Percentiles rank a stretch among this genome's conserved stretches.
These are phyloP conservation scores for Cyclostephanos tholiformis DNA, from an alignment of 108 stramenopile genomes.

Conservation along the genomic window DNA sequence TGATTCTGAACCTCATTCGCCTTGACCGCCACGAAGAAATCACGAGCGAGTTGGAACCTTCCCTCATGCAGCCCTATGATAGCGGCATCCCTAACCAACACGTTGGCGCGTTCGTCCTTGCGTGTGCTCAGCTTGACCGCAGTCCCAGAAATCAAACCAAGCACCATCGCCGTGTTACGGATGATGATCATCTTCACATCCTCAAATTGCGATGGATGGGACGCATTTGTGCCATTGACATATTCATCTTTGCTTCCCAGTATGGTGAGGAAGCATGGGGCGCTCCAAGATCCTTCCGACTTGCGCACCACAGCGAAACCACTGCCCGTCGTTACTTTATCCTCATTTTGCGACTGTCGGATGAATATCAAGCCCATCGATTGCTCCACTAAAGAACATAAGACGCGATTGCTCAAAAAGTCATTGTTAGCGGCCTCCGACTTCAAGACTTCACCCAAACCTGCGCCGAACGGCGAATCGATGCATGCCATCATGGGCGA, in stretches of 20 bases:
- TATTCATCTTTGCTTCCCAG: constrained; percentile 5
- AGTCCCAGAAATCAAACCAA: constrained; percentile 27
- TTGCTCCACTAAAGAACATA: constrained; percentile 45
- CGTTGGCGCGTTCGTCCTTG: constrained; percentile 37
- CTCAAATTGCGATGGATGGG: constrained; percentile 6
- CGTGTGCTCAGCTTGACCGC: constrained; percentile 32
- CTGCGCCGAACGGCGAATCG: constrained; percentile 9
- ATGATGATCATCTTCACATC: constrained; percentile 39
- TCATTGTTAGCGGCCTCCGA: constrained; percentile 4
- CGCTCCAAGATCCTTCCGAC: constrained; percentile 43
- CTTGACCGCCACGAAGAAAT: constrained; percentile 34
- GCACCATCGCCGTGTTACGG: constrained; percentile 39
- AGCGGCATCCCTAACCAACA: constrained; percentile 40
- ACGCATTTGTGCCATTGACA: background rate
- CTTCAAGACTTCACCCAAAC: background rate
- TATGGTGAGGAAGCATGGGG: constrained; percentile 41
- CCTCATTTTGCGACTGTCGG: constrained; percentile 12
- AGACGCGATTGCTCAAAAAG: constrained; percentile 34
- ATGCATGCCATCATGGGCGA: constrained; percentile 12
- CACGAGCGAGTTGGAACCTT: constrained; percentile 21
- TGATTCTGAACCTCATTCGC: constrained; percentile 40
- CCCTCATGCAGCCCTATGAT: constrained; percentile 30
- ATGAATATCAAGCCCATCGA: constrained; percentile 46
- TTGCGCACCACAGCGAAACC: constrained; percentile 45
- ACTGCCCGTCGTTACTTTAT: constrained; percentile 16